Base-by-base conservation (phyloP, 345 rosid genomes). In the Luvunga scandens region DNA sequence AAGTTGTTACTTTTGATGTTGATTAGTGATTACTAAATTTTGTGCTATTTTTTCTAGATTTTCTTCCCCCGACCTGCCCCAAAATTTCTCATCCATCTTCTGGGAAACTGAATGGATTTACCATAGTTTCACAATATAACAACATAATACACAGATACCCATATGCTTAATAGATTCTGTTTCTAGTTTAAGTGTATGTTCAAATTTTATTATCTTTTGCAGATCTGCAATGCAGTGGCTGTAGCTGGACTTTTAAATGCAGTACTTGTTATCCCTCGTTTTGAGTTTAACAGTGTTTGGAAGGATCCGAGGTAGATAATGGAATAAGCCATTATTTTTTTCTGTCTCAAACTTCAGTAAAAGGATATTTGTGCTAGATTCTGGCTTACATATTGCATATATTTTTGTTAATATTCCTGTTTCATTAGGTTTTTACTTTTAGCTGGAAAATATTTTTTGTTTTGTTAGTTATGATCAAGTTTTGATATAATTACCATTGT, bases 151-250 rank as follows among this genome's bases (percentile, higher is more conserved):
- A 25, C 25, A 24, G 10, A 45, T 45, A 27, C 25, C 18, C 27
- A 18, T 27, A 7, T 69, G 57, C 21, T 1, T 16, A 18, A 16
- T 64, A 24, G 56, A 0, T 69, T 78, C 3, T 61, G 34, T 53
- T 34, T 64, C 8, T 68, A 27, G 36, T 39, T 39, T 30, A 39
- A 39, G 19, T 36, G 75, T 62, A 59, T 79, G 56, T 48, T 50
- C 27, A 55, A 60, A 60, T 31, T 81, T 75, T 33, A 2, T 61
- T 87, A 56, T 53, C 71, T 82, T 72, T 59, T 66, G 75, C 78
- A 95, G 99, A 92, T 95, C 76, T 95, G 98, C 86, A 95, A 92
- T 83, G 97, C 98, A 77, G 99, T 93, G 83, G 99, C 99, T 81
- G 90, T 95, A 5, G 99, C 99, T 14, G 97, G 96, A 79, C 90